These are phyloP conservation scores for Gossypium bickii DNA, from an alignment of 345 rosid genomes.

Conservation along the genomic window DNA sequence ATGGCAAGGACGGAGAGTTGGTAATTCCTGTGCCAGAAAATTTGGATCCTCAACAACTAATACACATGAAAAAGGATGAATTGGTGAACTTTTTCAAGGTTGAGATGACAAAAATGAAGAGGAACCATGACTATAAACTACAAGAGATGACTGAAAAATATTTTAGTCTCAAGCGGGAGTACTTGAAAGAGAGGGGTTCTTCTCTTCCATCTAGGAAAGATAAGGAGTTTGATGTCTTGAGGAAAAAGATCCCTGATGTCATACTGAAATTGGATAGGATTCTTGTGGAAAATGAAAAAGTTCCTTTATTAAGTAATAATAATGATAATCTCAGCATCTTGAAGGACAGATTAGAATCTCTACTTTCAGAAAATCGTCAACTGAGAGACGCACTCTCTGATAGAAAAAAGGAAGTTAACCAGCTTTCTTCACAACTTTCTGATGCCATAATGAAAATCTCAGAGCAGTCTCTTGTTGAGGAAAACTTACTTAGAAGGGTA, in stretches of 20 bases:
- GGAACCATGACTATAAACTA: constrained; percentile 56
- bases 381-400: constrained; percentile 44
- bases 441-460: constrained; percentile 43
- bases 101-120: constrained; percentile 88
- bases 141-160: constrained; percentile 56
- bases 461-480: constrained; percentile 37
- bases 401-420: constrained; percentile 36
- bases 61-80: constrained; percentile 38
- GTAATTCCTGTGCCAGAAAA: constrained; percentile 43
- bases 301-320: constrained; percentile 29
- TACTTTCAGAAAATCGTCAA: constrained; percentile 43
- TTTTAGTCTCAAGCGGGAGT: constrained; percentile 55
- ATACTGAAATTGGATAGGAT: constrained; percentile 53
- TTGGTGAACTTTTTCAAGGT: constrained; percentile 47
- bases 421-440: constrained; percentile 42
- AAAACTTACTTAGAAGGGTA: constrained; percentile 32
- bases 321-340: constrained; percentile 32
- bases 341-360: constrained; percentile 48
- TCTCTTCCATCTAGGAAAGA: constrained; percentile 52
- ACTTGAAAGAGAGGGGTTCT: constrained; percentile 53
- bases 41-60: constrained; percentile 39
- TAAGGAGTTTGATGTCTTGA: constrained; percentile 63
- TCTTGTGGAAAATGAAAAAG: constrained; percentile 43
- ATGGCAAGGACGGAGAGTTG: constrained; percentile 60
- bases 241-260: constrained; percentile 64